Evolutionary conservation across 148 eudicot genomes (phyloP), one percentile per base, ranked within the genome.

Genomic region (Chenopodium album): DNA sequence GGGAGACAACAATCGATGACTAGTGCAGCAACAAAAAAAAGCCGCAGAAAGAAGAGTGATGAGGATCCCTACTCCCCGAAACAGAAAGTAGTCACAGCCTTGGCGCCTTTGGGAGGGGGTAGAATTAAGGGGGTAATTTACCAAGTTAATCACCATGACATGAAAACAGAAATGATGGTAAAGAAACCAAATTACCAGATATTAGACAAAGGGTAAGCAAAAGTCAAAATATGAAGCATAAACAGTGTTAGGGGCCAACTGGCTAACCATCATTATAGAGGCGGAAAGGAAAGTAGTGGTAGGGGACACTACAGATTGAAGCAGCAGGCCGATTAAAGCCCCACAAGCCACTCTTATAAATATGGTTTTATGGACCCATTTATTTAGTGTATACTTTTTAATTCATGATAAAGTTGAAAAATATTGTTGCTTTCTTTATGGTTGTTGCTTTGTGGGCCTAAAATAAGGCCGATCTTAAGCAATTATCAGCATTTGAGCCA

Each of bases 281-380:
- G 34, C 79, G 48, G 80, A 83, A 75, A 87, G 86, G 80, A 83
- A 75, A 87, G 86, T 63, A 78, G 75, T 23, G 82, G 82, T 78
- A 84, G 73, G 81, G 75, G 67, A 73, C 76, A 78, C 83, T 50
- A 71, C 52, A 50, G 47, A 68, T 71, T 78, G 86, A 47, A 65
- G 48, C 63, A 63, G 67, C 46, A 48, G 67, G 72, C 80, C 37
- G 70, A 28, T 56, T 23, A 69, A 71, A n/a, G 76, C 80, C 86
- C 85, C 85, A 82, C 85, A 79, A 82, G 73, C 80, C 82, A 76
- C 87, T 65, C 75, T 68, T 73, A 71, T 78, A 52, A 14, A 63
- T 46, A 47, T 50, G 65, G 66, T 32, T 70, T 48, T 41, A 80
- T 84, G 69, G 77, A 37, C 78, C 56, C 78, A 64, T 62, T 70